Base-by-base conservation (phyloP, 2,329 filamentous ascomycete genomes). In the Sporothrix protearum region DNA sequence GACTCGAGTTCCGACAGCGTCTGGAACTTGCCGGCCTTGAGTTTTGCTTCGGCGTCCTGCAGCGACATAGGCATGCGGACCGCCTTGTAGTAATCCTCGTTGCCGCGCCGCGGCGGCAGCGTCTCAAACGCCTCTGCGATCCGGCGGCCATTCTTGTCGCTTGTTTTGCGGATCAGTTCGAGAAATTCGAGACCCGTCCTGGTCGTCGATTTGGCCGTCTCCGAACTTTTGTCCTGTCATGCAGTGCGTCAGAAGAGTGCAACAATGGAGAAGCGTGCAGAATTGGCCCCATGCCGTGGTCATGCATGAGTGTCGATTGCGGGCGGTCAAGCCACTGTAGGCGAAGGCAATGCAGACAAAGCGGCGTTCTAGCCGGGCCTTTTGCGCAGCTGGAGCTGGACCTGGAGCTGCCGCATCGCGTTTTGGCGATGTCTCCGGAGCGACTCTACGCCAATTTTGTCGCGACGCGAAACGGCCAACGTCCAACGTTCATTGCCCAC, bases 21-120 rank as follows among this genome's bases (percentile, higher is more conserved):
- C 16, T 85, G 79, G 78, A 97, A 96, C 75, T 89, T 86, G 76
- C 87, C 83, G 67, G 87, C 85, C 69, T 88, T 85, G 68, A 97
- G 84, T 80, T 93, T 95, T 61, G 85, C 84, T 82, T 96, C 92
- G 73, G 96, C 91, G 1, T 86, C 90, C 76, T 91, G 86, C 61
- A 97, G 83, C 0, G 93, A 92, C 73, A 97, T 89, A 1, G 94
- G 94, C 78, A 96, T 87, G 75, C 88, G 87, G 73, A 92, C 93
- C 75, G 87, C 85, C 76, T 90, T 85, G 81, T 95, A 97, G 81
- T 97, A 97, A 25, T 92, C 89, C 57, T 89, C 86, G 75, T 92
- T 87, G 74, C 84, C 83, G 73, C 87, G 83, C 79, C 86, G 83
- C 70, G 89, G 86, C 28, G 91, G 89, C 19, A 96, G 87, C 28